Evolutionary conservation across 345 rosid genomes (phyloP).

Genomic region (Eutrema heterophyllum): DNA sequence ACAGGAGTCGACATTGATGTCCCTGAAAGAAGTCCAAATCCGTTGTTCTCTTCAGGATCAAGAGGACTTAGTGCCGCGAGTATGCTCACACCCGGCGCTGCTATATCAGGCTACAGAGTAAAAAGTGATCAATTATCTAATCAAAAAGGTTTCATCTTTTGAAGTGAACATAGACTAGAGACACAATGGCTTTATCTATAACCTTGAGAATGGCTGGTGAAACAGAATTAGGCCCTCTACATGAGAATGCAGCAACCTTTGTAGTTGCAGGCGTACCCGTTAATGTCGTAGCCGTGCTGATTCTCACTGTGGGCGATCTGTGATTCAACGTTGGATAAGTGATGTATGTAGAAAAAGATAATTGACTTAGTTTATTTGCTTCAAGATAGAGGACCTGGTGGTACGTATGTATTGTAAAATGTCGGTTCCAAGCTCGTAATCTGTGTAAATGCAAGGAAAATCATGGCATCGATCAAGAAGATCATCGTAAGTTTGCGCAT

Average conservation of each 20-base stretch:
- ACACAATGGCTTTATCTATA: background rate
- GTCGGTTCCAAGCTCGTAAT: slow-evolving; percentile 31
- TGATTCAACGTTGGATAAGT: slow-evolving; percentile 28
- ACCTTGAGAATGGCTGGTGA: slow-evolving; percentile 62
- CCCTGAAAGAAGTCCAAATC: slow-evolving; percentile 24
- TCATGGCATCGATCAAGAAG: background rate
- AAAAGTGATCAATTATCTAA: background rate
- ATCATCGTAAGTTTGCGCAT: slow-evolving; percentile 18
- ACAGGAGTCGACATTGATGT: slow-evolving; percentile 47
- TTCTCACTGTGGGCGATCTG: slow-evolving; percentile 29
- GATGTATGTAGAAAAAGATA: background rate
- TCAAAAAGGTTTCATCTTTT: background rate
- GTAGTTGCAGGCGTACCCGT: slow-evolving; percentile 30
- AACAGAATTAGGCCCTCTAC: slow-evolving; percentile 51
- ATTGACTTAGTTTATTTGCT: slow-evolving; percentile 7
- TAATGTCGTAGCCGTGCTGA: slow-evolving; percentile 28
- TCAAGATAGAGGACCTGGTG: slow-evolving; percentile 18
- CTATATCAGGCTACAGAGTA: slow-evolving; percentile 37
- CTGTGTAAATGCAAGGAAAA: slow-evolving; percentile 10
- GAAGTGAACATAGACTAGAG: background rate
- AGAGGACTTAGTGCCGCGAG: slow-evolving; percentile 28
- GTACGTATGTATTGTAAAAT: slow-evolving; percentile 32
- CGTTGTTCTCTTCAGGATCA: background rate
- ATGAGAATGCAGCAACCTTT: slow-evolving; percentile 35
- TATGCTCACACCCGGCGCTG: slow-evolving; percentile 39